Conservation (phyloP, 371 early-diverging fungal species). For the Mycotypha africana region DNA sequence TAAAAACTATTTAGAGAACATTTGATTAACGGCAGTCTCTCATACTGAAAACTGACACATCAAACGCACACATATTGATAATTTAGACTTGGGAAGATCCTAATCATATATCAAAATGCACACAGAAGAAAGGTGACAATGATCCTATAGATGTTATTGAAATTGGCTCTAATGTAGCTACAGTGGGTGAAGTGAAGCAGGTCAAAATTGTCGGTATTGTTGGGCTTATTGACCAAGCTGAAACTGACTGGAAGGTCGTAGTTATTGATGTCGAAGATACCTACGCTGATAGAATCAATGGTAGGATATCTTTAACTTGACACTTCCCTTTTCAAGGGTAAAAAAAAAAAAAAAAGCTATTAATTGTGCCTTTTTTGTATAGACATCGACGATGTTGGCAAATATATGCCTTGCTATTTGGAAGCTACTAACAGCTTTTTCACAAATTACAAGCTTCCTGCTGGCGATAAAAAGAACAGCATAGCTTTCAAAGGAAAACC, state of each 20-base stretch:
- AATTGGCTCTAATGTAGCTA: conserved; percentile 33
- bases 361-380: neutral
- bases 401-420: conserved; percentile 79
- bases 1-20: conserved; percentile 4
- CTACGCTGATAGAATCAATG: conserved; percentile 78
- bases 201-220: conserved; percentile 94
- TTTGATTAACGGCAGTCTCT: too few species aligned
- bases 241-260: conserved; percentile 98
- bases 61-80: neutral
- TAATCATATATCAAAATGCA: conserved; percentile 65
- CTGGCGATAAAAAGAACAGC: conserved; percentile 83
- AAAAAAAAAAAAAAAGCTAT: neutral
- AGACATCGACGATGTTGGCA: conserved; percentile 88
- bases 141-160: conserved; percentile 97
- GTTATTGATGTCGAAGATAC: conserved; percentile 91
- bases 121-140: conserved; percentile 87
- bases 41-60: too few species aligned
- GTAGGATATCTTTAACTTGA: conserved; percentile 19
- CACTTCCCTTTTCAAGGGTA: too few species aligned
- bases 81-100: conserved; percentile 95
- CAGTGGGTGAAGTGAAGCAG: conserved; percentile 64
- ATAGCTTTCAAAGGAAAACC: conserved; percentile 90
- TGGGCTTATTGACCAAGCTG: conserved; percentile 92
- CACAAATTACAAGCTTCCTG: conserved; percentile 89
- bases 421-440: conserved; percentile 84